Evolutionary conservation across 1,284 basidiomycete genomes (phyloP), one percentile per base, ranked within the genome.

Genomic region (Ganoderma meredithae): DNA sequence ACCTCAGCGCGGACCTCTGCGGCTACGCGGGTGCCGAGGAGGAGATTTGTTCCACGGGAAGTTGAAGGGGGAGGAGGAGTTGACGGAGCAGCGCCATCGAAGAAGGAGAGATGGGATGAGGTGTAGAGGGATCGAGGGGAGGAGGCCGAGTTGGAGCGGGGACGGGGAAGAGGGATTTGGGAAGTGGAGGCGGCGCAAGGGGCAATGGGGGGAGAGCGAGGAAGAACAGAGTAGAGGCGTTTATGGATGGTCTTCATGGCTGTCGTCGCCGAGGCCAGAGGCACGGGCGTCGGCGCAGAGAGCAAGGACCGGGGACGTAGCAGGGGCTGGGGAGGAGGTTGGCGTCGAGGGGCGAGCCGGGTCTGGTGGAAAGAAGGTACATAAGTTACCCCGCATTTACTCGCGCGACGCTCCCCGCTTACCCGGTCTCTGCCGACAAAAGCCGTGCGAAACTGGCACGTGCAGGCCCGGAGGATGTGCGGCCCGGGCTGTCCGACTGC

Each of bases 161-260:
- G 80, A 64, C 85, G 80, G 67, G 82, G 77, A 66, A 82, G 77
- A 66, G 75, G 73, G 8, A 80, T 70, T 8, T 81, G 72, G 60
- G 78, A 72, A 61, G 78, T 72, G 36, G 76, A 67, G 10, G 74
- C 65, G 13, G 74, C 27, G 10, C 72, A 68, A 40, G 75, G 43
- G 13, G 71, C 40, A 41, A 74, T 43, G 53, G 71, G 63, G 17
- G 72, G 65, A 7, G 77, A 73, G 43, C 80, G 77, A n/a, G 85
- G 84, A 5, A 88, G 77, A 64, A 81, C 84, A 17, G 82, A 82
- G 74, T 82, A 85, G 49, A 88, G 77, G 17, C 85, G 83, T 73
- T 86, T 87, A 72, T 85, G 86, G 25, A 88, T 83, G 52, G 82
- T 81, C 81, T 86, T 86, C 83, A 87, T 87, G 56, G 53, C 58